phyloP scores from a whole-genome alignment of 2,329 filamentous ascomycete genomes.

The Colletotrichum lentis region DNA sequence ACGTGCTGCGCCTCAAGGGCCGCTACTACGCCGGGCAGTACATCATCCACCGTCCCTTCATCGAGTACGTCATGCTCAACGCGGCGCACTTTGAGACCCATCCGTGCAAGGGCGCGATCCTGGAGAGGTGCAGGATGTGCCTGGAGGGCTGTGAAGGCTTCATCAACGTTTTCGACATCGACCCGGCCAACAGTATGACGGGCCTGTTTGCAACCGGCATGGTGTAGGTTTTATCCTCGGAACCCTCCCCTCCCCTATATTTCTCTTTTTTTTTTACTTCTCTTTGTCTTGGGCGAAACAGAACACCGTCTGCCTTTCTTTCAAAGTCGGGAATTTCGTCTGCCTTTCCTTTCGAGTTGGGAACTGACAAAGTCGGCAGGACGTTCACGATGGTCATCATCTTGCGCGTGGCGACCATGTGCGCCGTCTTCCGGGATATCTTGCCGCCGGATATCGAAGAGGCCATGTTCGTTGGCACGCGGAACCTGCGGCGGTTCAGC shows the following conservation, averaged over 20 bases:
- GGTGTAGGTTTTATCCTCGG: constrained; percentile 46
- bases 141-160: constrained; percentile 43
- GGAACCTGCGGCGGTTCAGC: constrained; percentile 41
- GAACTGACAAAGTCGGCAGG: constrained; percentile 21
- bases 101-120: constrained; percentile 40
- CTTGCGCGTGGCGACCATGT: constrained; percentile 39
- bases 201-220: constrained; percentile 45
- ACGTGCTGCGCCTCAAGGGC: constrained; percentile 43
- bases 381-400: constrained; percentile 44
- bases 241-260: too few relatives aligned
- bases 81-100: constrained; percentile 41
- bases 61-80: constrained; percentile 44
- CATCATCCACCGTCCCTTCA: constrained; percentile 45
- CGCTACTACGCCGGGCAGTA: constrained; percentile 45
- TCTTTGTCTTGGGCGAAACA: too few relatives aligned
- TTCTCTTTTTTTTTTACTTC: too few relatives aligned
- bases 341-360: background rate
- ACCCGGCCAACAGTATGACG: constrained; percentile 42
- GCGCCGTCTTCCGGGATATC: constrained; percentile 32
- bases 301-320: too few relatives aligned
- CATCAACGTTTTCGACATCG: constrained; percentile 43
- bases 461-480: constrained; percentile 37
- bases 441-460: constrained; percentile 39
- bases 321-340: too few relatives aligned
- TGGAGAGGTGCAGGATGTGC: constrained; percentile 41